Evolutionary conservation across 1,284 basidiomycete genomes (phyloP), one percentile per base, ranked within the genome.

Genomic region (Cystobasidiaceae sp.): DNA sequence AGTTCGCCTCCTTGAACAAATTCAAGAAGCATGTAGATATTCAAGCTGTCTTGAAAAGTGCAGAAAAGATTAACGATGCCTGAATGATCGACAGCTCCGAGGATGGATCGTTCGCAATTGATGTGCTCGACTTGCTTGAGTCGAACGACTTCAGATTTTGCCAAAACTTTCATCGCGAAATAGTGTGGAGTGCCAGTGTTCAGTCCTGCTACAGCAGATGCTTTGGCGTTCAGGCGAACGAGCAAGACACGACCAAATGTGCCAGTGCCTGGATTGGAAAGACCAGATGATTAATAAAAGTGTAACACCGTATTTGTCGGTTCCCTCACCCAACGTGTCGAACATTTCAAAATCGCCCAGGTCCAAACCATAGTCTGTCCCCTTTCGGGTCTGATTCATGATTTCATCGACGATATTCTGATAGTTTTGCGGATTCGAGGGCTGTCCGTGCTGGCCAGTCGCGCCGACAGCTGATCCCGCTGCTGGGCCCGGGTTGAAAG

Each of bases 111-210:
- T 69, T 83, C 82, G 30, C 78, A 80, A 70, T 81, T 82, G 74
- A 81, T 80, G 69, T 83, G 82, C 71, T 82, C 80, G 37, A 83
- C 79, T 71, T 83, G 82, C 68, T 81, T 81, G 33, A 82, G 71
- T 25, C 79, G 75, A 30, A 82, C 80, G 58, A 82, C 77, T 67
- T 82, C 80, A 4, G 75, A 73, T 72, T 83, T 82, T 39, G 77
- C 74, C 37, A 83, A 72, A 5, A 82, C 80, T 74, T 83, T 83
- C 68, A 73, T 70, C 27, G 72, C 72, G 39, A 72, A 73, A 67
- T 71, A 73, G 37, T 68, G 67, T 2, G 72, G 72, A 48, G 69
- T 68, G 4, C 44, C 45, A 6, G 57, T 39, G 19, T 33, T 59
- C 30, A 66, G 46, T 33, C 37, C 57, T 19, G 70, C 68, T 0